A percentile compares a stretch with the other conserved stretches of the same genome.
phyloP scores from a whole-genome alignment of 139 green algal genomes.

The Spirogloea muscicola region DNA sequence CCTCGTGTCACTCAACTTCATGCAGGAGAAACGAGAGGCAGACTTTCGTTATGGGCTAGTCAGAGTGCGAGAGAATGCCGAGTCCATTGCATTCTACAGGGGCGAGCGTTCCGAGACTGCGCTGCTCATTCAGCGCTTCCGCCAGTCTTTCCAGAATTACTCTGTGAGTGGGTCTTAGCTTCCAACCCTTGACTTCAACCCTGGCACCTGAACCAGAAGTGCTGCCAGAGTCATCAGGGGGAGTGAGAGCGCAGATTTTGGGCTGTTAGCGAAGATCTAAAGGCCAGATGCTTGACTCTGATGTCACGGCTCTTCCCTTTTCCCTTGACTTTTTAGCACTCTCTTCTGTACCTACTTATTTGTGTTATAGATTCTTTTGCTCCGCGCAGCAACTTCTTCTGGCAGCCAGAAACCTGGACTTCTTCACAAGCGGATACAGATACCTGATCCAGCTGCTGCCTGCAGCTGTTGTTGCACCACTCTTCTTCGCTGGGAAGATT shows the following conservation, averaged over 20 bases:
- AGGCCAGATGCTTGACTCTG: background rate
- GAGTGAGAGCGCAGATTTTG: too few species aligned
- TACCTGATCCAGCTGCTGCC: constrained; percentile 91
- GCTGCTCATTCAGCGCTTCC: constrained; percentile 58
- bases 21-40: constrained; percentile 90
- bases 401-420: constrained; percentile 84
- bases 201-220: background rate
- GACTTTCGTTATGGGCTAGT: constrained; percentile 76
- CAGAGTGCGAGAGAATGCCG: constrained; percentile 88
- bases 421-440: constrained; percentile 95
- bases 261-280: too few species aligned
- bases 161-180: constrained; percentile 21
- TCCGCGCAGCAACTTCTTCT: constrained; percentile 64
- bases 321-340: background rate
- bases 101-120: constrained; percentile 59
- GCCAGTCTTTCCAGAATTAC: constrained; percentile 75
- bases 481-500: constrained; percentile 94
- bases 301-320: background rate
- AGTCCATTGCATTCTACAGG: constrained; percentile 91
- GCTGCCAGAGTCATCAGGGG: too few species aligned
- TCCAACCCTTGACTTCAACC: background rate
- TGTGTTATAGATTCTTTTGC: constrained; percentile 1
- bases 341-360: background rate
- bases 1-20: constrained; percentile 94
- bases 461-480: constrained; percentile 91